Evolutionary conservation across 352 stramenopile genomes (phyloP), one percentile per base, ranked within the genome.

Genomic region (Phytophthora pseudosyringae): DNA sequence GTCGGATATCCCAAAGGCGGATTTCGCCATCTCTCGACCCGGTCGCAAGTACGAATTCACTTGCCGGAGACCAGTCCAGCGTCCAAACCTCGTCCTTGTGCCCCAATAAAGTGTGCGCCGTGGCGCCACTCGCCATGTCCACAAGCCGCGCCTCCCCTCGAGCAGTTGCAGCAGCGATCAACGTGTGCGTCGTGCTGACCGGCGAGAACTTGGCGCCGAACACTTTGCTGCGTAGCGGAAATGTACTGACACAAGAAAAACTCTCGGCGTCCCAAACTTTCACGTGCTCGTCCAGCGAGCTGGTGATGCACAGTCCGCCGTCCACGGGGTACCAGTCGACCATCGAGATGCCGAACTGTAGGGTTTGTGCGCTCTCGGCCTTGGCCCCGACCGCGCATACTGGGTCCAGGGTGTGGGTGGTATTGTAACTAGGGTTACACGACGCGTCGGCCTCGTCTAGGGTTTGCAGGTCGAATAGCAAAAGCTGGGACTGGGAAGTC

Each of bases 301-400:
- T 85, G 7, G 86, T 83, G 18, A 96, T 76, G 45, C 91, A 95
- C 16, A 97, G 55, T 1, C 90, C 90, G 4, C 69, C 84, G 61
- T 97, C 90, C 5, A 94, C 70, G 1, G 89, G 88, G 59, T 94
- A 97, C 89, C 89, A 97, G 40, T 93, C 80, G n/a, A 97, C 81
- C 41, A 76, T 75, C 16, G 86, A 86, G 31, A 96, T 69, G 38
- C 86, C 86, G n/a, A 81, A 85, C 41, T 82, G 79, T 28, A 86
- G 44, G 4, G 52, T 46, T 28, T 65, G 39, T 4, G 48, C 25
- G 41, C 11, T 49, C 35, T 54, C 15, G 0, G 36, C 46, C 52
- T 52, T 73, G 6, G 75, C 69, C 41, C 43, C 29, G 15, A 55
- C 61, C n/a, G 36, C 40, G 38, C 21, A 76, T 2, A 78, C 28